Evolutionary conservation across 2,329 filamentous ascomycete species (phyloP).

Genomic region (Aspergillus phoenicis): DNA sequence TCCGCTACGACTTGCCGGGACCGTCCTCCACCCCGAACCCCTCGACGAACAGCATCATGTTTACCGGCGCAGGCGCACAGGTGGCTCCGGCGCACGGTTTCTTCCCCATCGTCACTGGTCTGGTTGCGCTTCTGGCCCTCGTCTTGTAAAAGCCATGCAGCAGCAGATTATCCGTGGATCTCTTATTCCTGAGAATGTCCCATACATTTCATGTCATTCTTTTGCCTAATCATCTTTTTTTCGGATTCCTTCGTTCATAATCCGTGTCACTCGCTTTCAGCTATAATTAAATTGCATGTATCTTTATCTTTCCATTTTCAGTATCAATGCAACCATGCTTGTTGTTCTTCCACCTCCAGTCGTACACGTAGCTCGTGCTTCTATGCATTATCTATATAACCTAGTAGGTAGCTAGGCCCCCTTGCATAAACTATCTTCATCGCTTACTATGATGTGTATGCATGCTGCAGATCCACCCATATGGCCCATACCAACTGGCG

Average conservation of each 20-base stretch:
- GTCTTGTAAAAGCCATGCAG: conserved; percentile 26
- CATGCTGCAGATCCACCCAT: too few species aligned
- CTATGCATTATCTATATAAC: too few species aligned
- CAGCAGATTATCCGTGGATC: neutral
- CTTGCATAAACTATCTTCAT: too few species aligned
- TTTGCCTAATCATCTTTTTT: neutral
- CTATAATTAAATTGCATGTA: neutral
- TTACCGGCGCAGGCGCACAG: conserved; percentile 28
- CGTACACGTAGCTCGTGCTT: too few species aligned
- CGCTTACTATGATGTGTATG: too few species aligned
- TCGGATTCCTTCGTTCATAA: neutral
- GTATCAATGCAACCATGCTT: neutral
- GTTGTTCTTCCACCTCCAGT: too few species aligned
- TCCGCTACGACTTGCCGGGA: conserved; percentile 39
- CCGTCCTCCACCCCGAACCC: conserved; percentile 40
- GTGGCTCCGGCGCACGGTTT: conserved; percentile 25
- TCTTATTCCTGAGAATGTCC: neutral
- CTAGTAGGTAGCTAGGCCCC: too few species aligned
- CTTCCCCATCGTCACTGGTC: conserved; percentile 26
- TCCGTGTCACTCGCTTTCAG: neutral
- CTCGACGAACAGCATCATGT: conserved; percentile 18
- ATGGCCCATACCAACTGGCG: too few species aligned
- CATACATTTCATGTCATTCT: neutral
- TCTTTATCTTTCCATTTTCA: neutral
- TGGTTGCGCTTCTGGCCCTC: conserved; percentile 32